Base-by-base conservation (phyloP, 1,284 basidiomycete genomes). In the Anthracocystis walkeri region DNA sequence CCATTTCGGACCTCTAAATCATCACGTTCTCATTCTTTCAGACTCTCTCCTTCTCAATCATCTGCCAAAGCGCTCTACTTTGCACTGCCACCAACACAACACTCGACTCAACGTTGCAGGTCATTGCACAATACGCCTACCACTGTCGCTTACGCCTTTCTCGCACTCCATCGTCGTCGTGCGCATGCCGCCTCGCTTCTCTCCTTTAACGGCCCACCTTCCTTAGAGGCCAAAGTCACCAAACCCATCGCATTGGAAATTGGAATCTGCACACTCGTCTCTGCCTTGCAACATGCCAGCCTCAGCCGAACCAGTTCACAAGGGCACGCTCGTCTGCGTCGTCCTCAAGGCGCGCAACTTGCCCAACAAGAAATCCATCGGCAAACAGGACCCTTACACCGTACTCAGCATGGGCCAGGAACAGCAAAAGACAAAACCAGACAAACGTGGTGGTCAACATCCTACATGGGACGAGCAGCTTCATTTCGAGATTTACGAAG, bases 381-480 rank as follows among this genome's bases (percentile, higher is more conserved):
- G 96, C 76, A 99, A 99, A 86, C 97, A 99, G 86, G 95, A 97
- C 84, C 97, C 97, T 0, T 99, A 95, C 86, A 96, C 94, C 81
- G 88, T 91, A 25, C 89, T 97, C 42, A 87, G 88, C 7, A 88
- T 95, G 65, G 92, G 92, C 80, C 51, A 58, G 18, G 71, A 80
- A 27, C 55, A 55, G 95, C 96, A 31, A 92, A 92, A 85, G 90
- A 84, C 83, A 16, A 74, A 74, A 35, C 70, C 94, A 8, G 93
- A 98, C 86, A 95, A 94, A 85, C 92, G 94, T 41, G 96, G 97
- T 57, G 97, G 97, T 4, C 96, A 99, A 86, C 94, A 97, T 86
- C 97, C 96, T 8, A 93, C 94, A 85, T 99, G 97, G 96, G 97
- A 99, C 85, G 94, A 97, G 82, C 96, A 99, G 87, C 89, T 99